A percentile compares a stretch with the other conserved stretches of the same genome.
Conservation (phyloP, 2,329 filamentous ascomycete genomes). For the Helotiales sp. region DNA sequence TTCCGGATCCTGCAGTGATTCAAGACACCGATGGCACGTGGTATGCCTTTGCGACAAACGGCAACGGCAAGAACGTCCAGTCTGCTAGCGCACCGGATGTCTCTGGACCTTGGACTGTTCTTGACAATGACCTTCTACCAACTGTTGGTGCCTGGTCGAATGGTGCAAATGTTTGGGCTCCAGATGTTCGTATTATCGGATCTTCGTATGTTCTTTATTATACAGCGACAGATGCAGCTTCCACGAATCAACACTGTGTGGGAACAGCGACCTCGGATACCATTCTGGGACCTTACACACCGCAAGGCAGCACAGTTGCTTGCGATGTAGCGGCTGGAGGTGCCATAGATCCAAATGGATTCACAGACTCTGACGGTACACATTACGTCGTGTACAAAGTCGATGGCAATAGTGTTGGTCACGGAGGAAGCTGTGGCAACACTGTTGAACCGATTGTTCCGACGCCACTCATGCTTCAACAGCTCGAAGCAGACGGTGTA, state of each 20-base stretch:
- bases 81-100: constrained; percentile 45
- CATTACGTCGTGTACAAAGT: constrained; percentile 66
- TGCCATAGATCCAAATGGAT: constrained; percentile 63
- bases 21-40: constrained; percentile 47
- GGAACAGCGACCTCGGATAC: constrained; percentile 52
- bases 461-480: constrained; percentile 59
- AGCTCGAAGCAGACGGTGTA: constrained; percentile 50
- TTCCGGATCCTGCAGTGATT: constrained; percentile 56
- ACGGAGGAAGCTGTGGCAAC: constrained; percentile 47
- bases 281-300: constrained; percentile 29
- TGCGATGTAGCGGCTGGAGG: constrained; percentile 56
- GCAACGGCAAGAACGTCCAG: constrained; percentile 52
- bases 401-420: constrained; percentile 55
- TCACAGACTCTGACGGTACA: constrained; percentile 52
- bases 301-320: constrained; percentile 36
- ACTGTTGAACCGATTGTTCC: constrained; percentile 38
- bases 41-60: constrained; percentile 59
- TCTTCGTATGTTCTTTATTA: constrained; percentile 64
- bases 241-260: constrained; percentile 53
- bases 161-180: constrained; percentile 58
- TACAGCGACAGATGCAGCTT: constrained; percentile 45
- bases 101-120: constrained; percentile 47
- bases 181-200: constrained; percentile 54
- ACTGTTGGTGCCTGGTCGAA: constrained; percentile 53
- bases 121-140: constrained; percentile 56